These are phyloP conservation scores for Colletotrichum sp. DNA, from an alignment of 2,329 filamentous ascomycete species.

Conservation along the genomic window DNA sequence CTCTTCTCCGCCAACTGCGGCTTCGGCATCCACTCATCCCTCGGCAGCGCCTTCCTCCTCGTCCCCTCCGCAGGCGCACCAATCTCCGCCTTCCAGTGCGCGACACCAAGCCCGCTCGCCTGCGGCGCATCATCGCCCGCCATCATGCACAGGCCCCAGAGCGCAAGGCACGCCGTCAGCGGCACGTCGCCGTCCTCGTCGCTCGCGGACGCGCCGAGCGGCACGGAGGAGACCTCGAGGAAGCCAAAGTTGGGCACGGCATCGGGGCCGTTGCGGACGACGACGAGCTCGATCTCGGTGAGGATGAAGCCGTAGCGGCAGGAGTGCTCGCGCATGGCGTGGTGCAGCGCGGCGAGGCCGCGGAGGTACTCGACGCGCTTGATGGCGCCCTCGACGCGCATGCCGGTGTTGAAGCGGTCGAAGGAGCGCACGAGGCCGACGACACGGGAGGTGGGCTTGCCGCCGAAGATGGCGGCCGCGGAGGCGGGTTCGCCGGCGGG, in stretches of 20 bases:
- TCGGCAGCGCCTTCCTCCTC: slow-evolving; percentile 70
- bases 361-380: slow-evolving; percentile 87
- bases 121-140: slow-evolving; percentile 60
- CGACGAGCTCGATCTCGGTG: slow-evolving; percentile 92
- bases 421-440: slow-evolving; percentile 91
- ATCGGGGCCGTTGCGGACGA: slow-evolving; percentile 80
- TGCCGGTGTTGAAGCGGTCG: slow-evolving; percentile 93
- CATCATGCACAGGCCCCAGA: slow-evolving; percentile 80
- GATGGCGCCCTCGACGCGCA: slow-evolving; percentile 84
- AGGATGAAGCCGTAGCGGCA: slow-evolving; percentile 96
- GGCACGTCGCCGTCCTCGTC: slow-evolving; percentile 43
- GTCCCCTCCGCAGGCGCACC: slow-evolving; percentile 77
- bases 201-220: slow-evolving; percentile 51
- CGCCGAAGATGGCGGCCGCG: slow-evolving; percentile 57
- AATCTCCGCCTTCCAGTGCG: slow-evolving; percentile 72
- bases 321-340: slow-evolving; percentile 90
- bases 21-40: slow-evolving; percentile 78
- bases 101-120: slow-evolving; percentile 54
- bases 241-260: slow-evolving; percentile 85
- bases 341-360: slow-evolving; percentile 84
- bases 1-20: slow-evolving; percentile 77
- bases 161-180: slow-evolving; percentile 74
- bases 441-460: slow-evolving; percentile 61
- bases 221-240: slow-evolving; percentile 74
- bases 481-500: slow-evolving; percentile 60